Base-by-base conservation (phyloP, 140 eudicot genomes). In the Bidens hawaiensis region DNA sequence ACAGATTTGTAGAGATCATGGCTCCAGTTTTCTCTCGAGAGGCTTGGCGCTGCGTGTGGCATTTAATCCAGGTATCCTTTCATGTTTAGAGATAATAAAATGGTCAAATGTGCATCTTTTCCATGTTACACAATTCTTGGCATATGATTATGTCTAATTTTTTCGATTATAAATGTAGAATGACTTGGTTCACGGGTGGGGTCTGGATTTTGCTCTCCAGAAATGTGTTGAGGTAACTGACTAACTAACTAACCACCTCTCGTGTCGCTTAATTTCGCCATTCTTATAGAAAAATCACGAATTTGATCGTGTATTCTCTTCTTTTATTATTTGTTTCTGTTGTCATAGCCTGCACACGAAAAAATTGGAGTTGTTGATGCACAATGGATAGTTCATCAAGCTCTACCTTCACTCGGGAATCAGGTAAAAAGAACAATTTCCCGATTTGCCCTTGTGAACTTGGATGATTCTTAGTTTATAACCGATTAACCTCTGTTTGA, bases 11-110 rank as follows among this genome's bases (percentile, higher is more conserved):
- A 14, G 99, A 93, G 78, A 93, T 93, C 57, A 93, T 93, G 99
- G 99, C 99, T 59, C 99, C 99, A 2, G 99, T 93, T 52, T 93
- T 93, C 61, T 88, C 99, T 67, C 75, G 94, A 61, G 82, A 83
- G 10, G 96, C 99, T 50, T 93, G 99, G 99, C 87, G 95, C 41
- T 93, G 99, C 25, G 95, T 85, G 59, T 93, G 99, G 99, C 82
- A 93, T 85, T 65, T 93, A 82, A 85, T 85, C 50, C 99, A 93
- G 96, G 99, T 88, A 74, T 24, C 15, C 4, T 42, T n/a, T 59
- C n/a, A 18, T 59, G 49, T 3, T 57, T 45, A 63, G 68, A 45
- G 57, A 26, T 42, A 40, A 25, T 1, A 41, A 62, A 42, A 19
- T 7, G 43, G 42, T 43, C 68, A 62, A 43, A 42, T 26, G 11